A percentile compares a stretch with the other conserved stretches of the same genome.
Evolutionary conservation across 305 asterid genomes (phyloP).

Genomic region (Fraxinus platypoda): DNA sequence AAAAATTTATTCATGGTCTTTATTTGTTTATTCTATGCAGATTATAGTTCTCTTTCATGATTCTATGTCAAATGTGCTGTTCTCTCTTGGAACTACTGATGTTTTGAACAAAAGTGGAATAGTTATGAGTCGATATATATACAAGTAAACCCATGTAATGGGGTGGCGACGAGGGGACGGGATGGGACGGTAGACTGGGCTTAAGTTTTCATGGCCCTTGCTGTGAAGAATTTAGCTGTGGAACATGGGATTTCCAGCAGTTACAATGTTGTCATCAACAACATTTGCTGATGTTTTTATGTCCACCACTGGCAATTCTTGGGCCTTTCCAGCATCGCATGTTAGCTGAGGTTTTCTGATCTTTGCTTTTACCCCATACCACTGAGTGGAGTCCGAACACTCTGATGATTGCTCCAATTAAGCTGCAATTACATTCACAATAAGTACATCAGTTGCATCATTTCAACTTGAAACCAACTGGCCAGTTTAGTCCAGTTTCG

Average conservation of each 20-base stretch:
- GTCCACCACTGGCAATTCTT: slow-evolving; percentile 41
- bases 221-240: neutral
- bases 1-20: neutral
- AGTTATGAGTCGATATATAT: neutral
- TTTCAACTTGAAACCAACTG: neutral
- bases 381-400: slow-evolving; percentile 77
- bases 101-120: neutral
- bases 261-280: neutral
- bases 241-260: slow-evolving; percentile 4
- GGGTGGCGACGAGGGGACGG: neutral
- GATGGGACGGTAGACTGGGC: neutral
- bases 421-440: slow-evolving; percentile 32
- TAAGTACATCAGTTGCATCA: neutral
- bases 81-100: neutral
- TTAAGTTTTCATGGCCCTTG: slow-evolving; percentile 22
- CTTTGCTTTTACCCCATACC: slow-evolving; percentile 87
- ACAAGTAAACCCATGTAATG: neutral
- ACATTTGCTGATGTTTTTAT: slow-evolving; percentile 1
- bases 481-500: neutral
- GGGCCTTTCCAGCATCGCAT: slow-evolving; percentile 22
- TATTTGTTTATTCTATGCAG: neutral
- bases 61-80: neutral
- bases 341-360: slow-evolving; percentile 27
- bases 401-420: slow-evolving; percentile 68
- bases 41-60: neutral